Percentiles rank a stretch among this genome's conserved stretches.
Evolutionary conservation across 768 basidiomycete species (phyloP).

Genomic region (Serendipita sp.): DNA sequence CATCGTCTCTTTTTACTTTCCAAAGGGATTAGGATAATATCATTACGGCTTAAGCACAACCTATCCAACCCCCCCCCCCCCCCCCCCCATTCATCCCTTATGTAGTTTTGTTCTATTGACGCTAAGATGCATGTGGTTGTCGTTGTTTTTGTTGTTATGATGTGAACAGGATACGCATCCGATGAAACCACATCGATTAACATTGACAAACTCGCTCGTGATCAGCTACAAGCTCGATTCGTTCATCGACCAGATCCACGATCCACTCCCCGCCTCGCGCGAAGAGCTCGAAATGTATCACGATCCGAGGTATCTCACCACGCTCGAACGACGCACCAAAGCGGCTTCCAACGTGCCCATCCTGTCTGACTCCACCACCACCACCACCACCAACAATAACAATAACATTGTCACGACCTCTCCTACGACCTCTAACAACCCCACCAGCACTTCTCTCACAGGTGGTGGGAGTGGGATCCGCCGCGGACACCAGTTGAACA

Average conservation of each 20-base stretch:
- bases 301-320: slow-evolving; percentile 28
- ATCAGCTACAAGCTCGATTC: slow-evolving; percentile 94
- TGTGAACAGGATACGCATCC: slow-evolving; percentile 76
- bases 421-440: not conserved
- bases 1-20: slow-evolving; percentile 92
- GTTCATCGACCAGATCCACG: slow-evolving; percentile 82
- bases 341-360: not conserved
- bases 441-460: not conserved
- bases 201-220: slow-evolving; percentile 88
- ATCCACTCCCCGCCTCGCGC: slow-evolving; percentile 76
- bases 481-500: too few species aligned
- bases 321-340: not conserved
- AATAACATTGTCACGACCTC: too few species aligned
- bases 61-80: too few species aligned
- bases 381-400: too few species aligned
- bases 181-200: slow-evolving; percentile 96
- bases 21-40: slow-evolving; percentile 82
- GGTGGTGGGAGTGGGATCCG: too few species aligned
- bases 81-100: not conserved
- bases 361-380: too few species aligned
- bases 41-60: slow-evolving; percentile 74
- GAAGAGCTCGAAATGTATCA: slow-evolving; percentile 85
- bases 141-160: too few species aligned
- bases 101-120: not conserved
- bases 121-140: slow-evolving; percentile 9